A percentile compares a stretch with the other conserved stretches of the same genome.
phyloP scores from a whole-genome alignment of 148 eudicot genomes.

The Arctostaphylos glauca region DNA sequence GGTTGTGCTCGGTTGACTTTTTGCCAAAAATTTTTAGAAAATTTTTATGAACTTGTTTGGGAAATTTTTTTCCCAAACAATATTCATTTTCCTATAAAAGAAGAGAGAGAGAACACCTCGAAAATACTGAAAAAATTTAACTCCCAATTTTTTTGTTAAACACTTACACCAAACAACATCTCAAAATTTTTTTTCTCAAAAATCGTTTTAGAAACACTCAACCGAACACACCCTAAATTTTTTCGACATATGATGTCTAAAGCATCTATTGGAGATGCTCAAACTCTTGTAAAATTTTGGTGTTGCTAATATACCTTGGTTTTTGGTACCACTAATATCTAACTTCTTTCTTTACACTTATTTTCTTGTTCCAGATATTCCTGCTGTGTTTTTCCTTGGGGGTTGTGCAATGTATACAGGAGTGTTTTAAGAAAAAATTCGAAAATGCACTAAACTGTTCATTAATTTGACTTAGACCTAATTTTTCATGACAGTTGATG shows the following conservation, averaged over 20 bases:
- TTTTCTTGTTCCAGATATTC: neutral
- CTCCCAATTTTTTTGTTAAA: too few relatives aligned
- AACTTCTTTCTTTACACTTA: neutral
- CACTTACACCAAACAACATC: too few relatives aligned
- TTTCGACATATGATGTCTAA: neutral
- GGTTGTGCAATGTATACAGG: neutral
- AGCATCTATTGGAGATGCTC: neutral
- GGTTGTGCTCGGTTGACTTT: too few relatives aligned
- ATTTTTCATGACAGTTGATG: slow-evolving; percentile 38
- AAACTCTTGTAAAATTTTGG: neutral
- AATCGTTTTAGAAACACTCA: too few relatives aligned
- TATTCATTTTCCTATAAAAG: too few relatives aligned
- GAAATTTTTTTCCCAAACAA: too few relatives aligned
- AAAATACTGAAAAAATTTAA: too few relatives aligned
- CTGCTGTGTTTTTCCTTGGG: neutral
- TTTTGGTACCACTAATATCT: slow-evolving; percentile 30
- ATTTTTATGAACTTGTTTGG: too few relatives aligned
- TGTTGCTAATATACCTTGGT: neutral
- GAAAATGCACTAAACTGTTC: neutral
- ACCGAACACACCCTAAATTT: too few relatives aligned
- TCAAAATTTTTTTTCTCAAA: too few relatives aligned
- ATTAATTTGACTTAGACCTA: neutral
- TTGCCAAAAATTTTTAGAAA: too few relatives aligned
- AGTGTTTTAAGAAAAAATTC: neutral
- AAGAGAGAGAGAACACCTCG: too few relatives aligned